Conservation (phyloP, 208 protist genomes). For the Crithidia expoeki region DNA sequence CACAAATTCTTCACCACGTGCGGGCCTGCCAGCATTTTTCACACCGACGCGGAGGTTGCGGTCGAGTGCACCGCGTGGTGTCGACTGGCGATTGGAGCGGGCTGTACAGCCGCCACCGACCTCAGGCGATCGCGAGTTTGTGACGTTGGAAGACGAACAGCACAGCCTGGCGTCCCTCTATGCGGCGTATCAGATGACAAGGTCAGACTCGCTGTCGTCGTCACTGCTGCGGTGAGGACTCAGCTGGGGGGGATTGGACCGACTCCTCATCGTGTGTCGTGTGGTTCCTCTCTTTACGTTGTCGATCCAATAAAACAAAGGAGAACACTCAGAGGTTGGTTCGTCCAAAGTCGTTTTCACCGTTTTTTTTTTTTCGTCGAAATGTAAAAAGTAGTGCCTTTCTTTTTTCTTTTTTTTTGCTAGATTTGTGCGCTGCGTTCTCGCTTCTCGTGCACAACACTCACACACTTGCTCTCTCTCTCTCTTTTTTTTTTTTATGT, state of each 20-base stretch:
- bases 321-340: no score
- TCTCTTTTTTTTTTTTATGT: no score
- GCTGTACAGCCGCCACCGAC: neutral
- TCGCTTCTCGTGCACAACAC: no score
- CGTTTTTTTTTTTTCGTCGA: neutral
- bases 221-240: neutral
- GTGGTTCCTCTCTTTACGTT: no score
- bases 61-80: neutral
- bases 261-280: no score
- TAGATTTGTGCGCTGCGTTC: neutral
- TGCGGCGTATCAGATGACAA: constrained; percentile 11
- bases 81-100: constrained; percentile 12
- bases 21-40: constrained; percentile 1
- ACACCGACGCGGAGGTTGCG: neutral
- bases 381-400: neutral
- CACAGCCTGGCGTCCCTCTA: constrained; percentile 12
- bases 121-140: neutral
- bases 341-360: no score
- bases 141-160: neutral
- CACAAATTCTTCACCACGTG: neutral
- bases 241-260: no score
- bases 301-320: no score
- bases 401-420: neutral
- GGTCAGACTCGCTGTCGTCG: neutral
- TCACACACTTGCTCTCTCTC: no score